These are phyloP conservation scores for Batkoa obscura DNA, from an alignment of 371 early-diverging fungal species.

Conservation along the genomic window DNA sequence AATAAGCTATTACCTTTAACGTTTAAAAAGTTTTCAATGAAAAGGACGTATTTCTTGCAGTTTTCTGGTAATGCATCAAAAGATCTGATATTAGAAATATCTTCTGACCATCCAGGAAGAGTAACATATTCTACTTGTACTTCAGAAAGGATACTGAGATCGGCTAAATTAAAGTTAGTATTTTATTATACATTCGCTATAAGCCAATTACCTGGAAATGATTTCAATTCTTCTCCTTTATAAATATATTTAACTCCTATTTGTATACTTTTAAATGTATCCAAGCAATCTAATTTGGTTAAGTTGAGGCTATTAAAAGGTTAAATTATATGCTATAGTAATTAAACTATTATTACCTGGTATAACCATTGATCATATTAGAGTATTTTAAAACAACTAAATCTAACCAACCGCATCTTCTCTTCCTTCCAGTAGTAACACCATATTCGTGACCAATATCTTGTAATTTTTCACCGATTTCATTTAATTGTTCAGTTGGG, in stretches of 20 bases:
- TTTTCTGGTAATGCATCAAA: conserved; percentile 72
- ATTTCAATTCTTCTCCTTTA: conserved; percentile 38
- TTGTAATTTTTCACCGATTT: conserved; percentile 73
- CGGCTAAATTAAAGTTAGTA: conserved; percentile 23
- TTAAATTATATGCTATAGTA: neutral
- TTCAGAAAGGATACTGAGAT: conserved; percentile 44
- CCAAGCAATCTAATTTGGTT: conserved; percentile 89
- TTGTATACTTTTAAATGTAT: conserved; percentile 66
- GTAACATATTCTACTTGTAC: conserved; percentile 77
- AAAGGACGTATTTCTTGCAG: conserved; percentile 65
- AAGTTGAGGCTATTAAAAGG: conserved; percentile 50
- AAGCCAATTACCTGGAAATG: conserved; percentile 45
- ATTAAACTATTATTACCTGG: conserved; percentile 17
- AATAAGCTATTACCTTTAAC: conserved; percentile 28
- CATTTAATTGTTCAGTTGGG: conserved; percentile 83
- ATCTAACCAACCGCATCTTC: conserved; percentile 97
- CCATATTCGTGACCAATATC: conserved; percentile 77
- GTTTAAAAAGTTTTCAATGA: conserved; percentile 63
- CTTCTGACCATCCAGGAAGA: conserved; percentile 80
- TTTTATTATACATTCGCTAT: neutral
- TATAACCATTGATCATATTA: conserved; percentile 84
- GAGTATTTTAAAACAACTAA: conserved; percentile 79
- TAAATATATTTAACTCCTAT: conserved; percentile 58
- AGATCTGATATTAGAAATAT: conserved; percentile 58
- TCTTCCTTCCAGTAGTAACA: conserved; percentile 85